Evolutionary conservation across 352 stramenopile genomes (phyloP), one percentile per base, ranked within the genome.

Genomic region (Globisporangium takayamanum): DNA sequence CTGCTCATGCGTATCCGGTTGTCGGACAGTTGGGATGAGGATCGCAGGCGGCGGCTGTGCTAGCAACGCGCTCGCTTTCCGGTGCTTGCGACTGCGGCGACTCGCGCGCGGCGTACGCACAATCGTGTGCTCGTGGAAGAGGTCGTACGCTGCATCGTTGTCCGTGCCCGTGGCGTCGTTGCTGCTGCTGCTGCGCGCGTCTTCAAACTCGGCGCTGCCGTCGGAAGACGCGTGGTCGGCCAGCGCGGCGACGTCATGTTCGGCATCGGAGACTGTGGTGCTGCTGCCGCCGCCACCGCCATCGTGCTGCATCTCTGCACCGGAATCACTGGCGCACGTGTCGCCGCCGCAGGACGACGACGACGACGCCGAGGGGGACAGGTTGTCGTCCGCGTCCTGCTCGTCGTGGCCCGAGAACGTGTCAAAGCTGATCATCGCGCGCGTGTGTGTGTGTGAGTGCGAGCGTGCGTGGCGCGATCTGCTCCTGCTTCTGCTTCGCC

Each of bases 381-480:
- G 71, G 64, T 36, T 73, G 66, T 28, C 70, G 66, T 65, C 11
- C 1, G 18, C 20, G 20, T 26, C 46, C 50, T 36, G 50, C 26
- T 45, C 33, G 50, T 84, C 70, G 45, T 67, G 57, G 20, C 62
- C 50, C 22, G 57, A 66, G 71, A 90, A 90, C 41, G 80, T 88
- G 71, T 90, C 73, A 41, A 88, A 88, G 74, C 80, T 88, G 69
- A 90, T 90, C 78, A 90, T 90, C 39, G 14, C 16, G 46, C 45
- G 7, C n/a, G 10, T 50, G 12, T 49, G 26, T 59, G 30, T 49
- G 26, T 59, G 30, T 52, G 14, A 37, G 22, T n/a, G 47, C 26
- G n/a, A 12, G 45, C 5, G 41, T 50, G 22, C 37, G 6, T 5
- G 2, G 18, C 50, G 26, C 16, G 49, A 1, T 14, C 28, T 53